These are phyloP conservation scores for Gnomoniopsis sp. DNA, from an alignment of 2,329 filamentous ascomycete species.

Conservation along the genomic window DNA sequence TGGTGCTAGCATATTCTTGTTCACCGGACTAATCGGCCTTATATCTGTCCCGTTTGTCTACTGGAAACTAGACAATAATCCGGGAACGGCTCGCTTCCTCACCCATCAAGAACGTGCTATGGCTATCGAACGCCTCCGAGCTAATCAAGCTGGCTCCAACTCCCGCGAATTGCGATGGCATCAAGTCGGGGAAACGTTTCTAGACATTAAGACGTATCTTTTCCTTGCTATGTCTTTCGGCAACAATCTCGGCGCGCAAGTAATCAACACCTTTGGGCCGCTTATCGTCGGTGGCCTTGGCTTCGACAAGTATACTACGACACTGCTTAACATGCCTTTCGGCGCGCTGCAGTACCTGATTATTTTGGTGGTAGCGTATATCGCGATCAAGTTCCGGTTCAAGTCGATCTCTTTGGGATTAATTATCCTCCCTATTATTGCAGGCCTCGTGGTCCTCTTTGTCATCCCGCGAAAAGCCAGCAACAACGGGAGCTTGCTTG, in stretches of 20 bases:
- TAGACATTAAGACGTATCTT: constrained; percentile 53
- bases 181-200: constrained; percentile 54
- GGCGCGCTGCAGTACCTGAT: constrained; percentile 58
- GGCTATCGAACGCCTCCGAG: constrained; percentile 67
- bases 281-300: constrained; percentile 60
- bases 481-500: constrained; percentile 47
- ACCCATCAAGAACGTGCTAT: constrained; percentile 64
- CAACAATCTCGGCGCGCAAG: constrained; percentile 61
- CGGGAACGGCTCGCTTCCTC: constrained; percentile 54
- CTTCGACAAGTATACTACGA: constrained; percentile 54
- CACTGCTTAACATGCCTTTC: constrained; percentile 65
- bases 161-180: constrained; percentile 66
- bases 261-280: constrained; percentile 63
- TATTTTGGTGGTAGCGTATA: constrained; percentile 56
- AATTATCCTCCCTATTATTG: constrained; percentile 58
- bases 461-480: constrained; percentile 41
- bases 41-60: constrained; percentile 55
- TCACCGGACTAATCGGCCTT: constrained; percentile 60
- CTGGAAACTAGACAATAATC: constrained; percentile 57
- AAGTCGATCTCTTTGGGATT: constrained; percentile 54
- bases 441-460: constrained; percentile 56
- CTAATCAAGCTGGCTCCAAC: constrained; percentile 73
- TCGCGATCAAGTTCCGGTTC: constrained; percentile 52
- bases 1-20: constrained; percentile 52
- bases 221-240: constrained; percentile 59